Evolutionary conservation across 2,329 filamentous ascomycete genomes (phyloP).

Genomic region (Orbilia javanica): DNA sequence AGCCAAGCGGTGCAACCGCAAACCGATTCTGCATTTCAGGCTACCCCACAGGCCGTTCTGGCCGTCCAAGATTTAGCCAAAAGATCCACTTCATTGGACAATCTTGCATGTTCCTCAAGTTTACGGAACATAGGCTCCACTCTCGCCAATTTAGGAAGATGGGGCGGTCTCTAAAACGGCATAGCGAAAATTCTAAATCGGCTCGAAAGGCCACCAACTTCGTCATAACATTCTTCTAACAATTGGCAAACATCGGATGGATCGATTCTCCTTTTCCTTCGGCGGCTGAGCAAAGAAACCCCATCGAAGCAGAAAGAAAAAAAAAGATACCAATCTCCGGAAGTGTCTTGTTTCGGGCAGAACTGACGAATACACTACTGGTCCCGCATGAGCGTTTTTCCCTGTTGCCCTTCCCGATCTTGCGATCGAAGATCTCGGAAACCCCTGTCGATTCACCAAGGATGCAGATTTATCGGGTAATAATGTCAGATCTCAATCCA

Average conservation of each 20-base stretch:
- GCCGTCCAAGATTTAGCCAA: constrained; percentile 44
- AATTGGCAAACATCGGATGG: constrained; percentile 55
- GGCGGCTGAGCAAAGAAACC: constrained; percentile 46
- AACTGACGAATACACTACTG: constrained; percentile 43
- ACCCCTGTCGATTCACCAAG: constrained; percentile 42
- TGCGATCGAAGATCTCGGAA: constrained; percentile 56
- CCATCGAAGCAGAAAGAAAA: constrained; percentile 25
- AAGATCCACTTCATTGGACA: constrained; percentile 42
- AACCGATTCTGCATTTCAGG: constrained; percentile 43
- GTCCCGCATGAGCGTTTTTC: constrained; percentile 56
- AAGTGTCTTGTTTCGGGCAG: constrained; percentile 34
- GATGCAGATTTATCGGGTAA: constrained; percentile 45
- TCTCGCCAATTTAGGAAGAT: constrained; percentile 36
- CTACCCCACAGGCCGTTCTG: constrained; percentile 58
- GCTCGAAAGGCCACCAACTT: constrained; percentile 38
- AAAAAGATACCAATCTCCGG: constrained; percentile 40
- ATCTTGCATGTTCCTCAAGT: constrained; percentile 54
- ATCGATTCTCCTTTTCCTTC: constrained; percentile 46
- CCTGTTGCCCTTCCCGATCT: constrained; percentile 56
- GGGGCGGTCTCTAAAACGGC: constrained; percentile 31
- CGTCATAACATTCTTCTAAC: constrained; percentile 57
- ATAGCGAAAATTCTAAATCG: constrained; percentile 35
- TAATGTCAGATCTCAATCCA: constrained; percentile 35
- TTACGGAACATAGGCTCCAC: constrained; percentile 56
- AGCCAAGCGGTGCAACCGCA: constrained; percentile 45